Percentiles rank a stretch among this genome's conserved stretches.
These are phyloP conservation scores for Chaetothyriales sp. DNA, from an alignment of 2,329 filamentous ascomycete species.

Conservation along the genomic window DNA sequence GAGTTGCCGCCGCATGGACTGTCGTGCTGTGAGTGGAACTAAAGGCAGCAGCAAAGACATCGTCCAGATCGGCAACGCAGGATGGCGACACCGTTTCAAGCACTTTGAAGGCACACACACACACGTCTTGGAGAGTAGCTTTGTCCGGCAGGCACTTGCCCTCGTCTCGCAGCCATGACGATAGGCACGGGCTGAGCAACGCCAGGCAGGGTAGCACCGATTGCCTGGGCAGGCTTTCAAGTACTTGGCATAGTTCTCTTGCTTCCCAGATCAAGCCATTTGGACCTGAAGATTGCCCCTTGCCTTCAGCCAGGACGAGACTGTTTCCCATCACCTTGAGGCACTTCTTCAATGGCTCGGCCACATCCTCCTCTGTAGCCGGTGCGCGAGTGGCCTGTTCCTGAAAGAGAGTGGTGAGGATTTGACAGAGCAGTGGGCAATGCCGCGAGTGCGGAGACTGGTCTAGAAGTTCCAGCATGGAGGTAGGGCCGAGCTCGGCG, in stretches of 20 bases:
- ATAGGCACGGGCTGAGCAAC: slow-evolving; percentile 15
- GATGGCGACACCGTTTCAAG: slow-evolving; percentile 6
- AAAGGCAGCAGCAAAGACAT: slow-evolving; percentile 40
- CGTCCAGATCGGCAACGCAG: slow-evolving; percentile 36
- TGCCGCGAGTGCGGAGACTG: neutral
- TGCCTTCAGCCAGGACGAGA: neutral
- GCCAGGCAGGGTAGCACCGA: neutral
- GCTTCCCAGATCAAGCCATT: neutral
- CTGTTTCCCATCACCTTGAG: neutral
- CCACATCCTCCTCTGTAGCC: neutral
- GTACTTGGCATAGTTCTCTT: neutral
- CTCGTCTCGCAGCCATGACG: slow-evolving; percentile 25
- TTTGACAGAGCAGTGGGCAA: neutral
- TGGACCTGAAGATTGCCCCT: neutral
- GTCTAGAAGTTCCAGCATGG: slow-evolving; percentile 1
- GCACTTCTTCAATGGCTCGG: neutral
- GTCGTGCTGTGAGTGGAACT: slow-evolving; percentile 38
- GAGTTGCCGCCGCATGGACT: slow-evolving; percentile 38
- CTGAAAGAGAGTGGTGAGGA: neutral
- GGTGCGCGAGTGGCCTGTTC: neutral
- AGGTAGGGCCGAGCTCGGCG: neutral
- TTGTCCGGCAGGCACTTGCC: neutral
- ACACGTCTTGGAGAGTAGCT: neutral
- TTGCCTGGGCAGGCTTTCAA: neutral
- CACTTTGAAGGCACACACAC: slow-evolving; percentile 1